Conservation (phyloP, 1,139 yeast species). For the Geotrichum aggregatum region DNA sequence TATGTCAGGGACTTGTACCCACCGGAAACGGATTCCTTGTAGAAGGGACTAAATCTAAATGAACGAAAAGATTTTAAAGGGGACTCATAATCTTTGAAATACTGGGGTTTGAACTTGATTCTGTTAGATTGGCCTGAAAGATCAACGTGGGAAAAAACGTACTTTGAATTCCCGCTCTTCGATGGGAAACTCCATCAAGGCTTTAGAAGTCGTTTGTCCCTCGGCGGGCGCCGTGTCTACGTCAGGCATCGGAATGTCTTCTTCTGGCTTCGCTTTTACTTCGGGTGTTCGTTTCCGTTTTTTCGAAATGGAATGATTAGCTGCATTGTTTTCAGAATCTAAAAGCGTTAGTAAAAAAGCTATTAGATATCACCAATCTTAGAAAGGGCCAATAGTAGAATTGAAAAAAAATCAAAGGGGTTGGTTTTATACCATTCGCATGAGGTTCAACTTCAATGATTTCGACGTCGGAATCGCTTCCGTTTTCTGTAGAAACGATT, state of each 20-base stretch:
- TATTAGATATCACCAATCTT: neutral
- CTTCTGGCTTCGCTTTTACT: neutral
- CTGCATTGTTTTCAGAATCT: neutral
- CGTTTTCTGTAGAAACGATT: neutral
- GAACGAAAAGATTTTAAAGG: conserved; percentile 33
- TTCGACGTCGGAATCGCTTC: conserved; percentile 16
- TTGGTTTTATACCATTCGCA: neutral
- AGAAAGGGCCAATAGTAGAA: neutral
- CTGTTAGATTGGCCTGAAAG: neutral
- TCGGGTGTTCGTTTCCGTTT: neutral
- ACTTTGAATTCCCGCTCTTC: conserved; percentile 6
- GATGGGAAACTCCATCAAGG: neutral
- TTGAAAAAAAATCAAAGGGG: neutral
- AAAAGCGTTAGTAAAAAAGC: neutral
- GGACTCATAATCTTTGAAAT: conserved; percentile 30
- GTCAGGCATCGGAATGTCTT: neutral
- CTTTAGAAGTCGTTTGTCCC: neutral
- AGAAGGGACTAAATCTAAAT: conserved; percentile 34
- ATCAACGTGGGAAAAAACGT: neutral
- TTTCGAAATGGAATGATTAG: neutral
- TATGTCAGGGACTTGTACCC: conserved; percentile 33
- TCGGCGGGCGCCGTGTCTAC: neutral
- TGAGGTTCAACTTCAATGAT: conserved; percentile 9
- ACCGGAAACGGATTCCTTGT: conserved; percentile 23
- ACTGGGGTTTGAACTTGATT: conserved; percentile 10